Evolutionary conservation across 2,329 filamentous ascomycete genomes (phyloP).

Genomic region (Trichoderma atroviride): DNA sequence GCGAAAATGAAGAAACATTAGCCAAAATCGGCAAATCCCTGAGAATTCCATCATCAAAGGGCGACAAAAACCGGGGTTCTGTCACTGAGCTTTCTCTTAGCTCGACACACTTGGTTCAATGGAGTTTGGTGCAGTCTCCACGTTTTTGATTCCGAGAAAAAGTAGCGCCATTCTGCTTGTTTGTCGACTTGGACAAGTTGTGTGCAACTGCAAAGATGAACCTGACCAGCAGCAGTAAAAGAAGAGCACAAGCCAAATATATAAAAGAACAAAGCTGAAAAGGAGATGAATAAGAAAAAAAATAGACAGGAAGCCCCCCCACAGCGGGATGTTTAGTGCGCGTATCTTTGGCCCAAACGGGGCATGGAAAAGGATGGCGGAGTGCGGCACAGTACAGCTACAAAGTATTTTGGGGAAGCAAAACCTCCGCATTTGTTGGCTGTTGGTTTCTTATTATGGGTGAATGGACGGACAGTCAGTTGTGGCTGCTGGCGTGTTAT

Average conservation of each 20-base stretch:
- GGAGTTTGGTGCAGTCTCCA: neutral
- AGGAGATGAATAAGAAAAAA: neutral
- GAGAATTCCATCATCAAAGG: neutral
- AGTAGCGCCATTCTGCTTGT: neutral
- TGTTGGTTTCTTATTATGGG: neutral
- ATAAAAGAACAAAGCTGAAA: neutral
- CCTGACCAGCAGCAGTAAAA: neutral
- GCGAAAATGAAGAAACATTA: neutral
- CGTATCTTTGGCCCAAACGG: slow-evolving; percentile 26
- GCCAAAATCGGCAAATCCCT: slow-evolving; percentile 16
- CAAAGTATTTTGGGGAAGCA: neutral
- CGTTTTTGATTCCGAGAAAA: neutral
- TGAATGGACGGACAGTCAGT: neutral
- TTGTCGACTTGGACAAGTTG: neutral
- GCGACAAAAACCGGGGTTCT: neutral
- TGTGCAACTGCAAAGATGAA: neutral
- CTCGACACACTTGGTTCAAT: neutral
- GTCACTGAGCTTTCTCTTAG: neutral
- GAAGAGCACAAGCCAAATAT: neutral
- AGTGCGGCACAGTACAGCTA: neutral
- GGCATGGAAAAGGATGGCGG: neutral
- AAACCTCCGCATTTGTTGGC: slow-evolving; percentile 13
- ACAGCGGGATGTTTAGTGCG: slow-evolving; percentile 12
- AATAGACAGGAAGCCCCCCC: neutral
- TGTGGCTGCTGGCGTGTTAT: neutral